A percentile compares a stretch with the other conserved stretches of the same genome.
These are phyloP conservation scores for Tilletia setariae DNA, from an alignment of 1,284 basidiomycete genomes.

Conservation along the genomic window DNA sequence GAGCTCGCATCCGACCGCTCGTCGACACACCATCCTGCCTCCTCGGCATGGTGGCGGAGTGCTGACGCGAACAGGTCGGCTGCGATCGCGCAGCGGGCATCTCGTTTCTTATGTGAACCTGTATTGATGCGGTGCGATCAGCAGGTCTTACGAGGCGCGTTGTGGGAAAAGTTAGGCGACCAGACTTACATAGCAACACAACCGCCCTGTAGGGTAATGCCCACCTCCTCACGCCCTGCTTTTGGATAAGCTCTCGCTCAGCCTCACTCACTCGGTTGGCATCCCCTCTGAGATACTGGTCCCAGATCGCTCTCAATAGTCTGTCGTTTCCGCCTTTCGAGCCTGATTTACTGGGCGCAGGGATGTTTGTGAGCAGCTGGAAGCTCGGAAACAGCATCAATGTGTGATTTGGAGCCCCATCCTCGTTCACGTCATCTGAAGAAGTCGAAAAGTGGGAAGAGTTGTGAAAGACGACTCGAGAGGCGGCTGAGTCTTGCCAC, in stretches of 20 bases:
- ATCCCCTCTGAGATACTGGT: background rate
- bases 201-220: constrained; percentile 20
- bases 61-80: constrained; percentile 21
- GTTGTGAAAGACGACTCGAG: constrained; percentile 16
- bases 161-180: background rate
- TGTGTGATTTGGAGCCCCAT: constrained; percentile 3
- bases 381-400: constrained; percentile 20
- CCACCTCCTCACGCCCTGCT: constrained; percentile 2
- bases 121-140: background rate
- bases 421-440: background rate
- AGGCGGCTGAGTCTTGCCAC: background rate
- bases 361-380: constrained; percentile 15
- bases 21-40: constrained; percentile 24
- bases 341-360: background rate
- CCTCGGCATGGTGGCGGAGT: constrained; percentile 19
- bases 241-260: background rate
- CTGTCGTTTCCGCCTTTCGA: background rate
- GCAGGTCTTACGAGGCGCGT: background rate
- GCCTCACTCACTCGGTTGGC: background rate
- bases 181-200: constrained; percentile 15
- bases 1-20: constrained; percentile 17
- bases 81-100: constrained; percentile 23
- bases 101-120: constrained; percentile 23
- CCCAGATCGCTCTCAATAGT: background rate
- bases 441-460: constrained; percentile 18